phyloP scores from a whole-genome alignment of 805 yeast genomes.

The Kuraishia hungarica region DNA sequence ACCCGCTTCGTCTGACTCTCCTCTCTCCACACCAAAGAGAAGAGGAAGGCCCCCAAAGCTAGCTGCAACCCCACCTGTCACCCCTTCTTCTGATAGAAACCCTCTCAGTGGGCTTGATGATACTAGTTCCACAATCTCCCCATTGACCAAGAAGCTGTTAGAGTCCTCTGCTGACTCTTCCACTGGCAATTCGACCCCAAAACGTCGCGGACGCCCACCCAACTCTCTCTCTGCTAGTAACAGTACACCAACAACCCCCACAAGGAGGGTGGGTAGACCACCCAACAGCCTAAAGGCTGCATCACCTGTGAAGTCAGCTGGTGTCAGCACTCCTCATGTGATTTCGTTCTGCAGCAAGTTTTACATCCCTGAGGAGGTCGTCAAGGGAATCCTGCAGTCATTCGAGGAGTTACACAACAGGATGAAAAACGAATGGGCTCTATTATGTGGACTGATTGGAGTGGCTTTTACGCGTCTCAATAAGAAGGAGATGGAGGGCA shows the following conservation, averaged over 20 bases:
- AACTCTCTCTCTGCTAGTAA: neutral
- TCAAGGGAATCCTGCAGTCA: slow-evolving; percentile 40
- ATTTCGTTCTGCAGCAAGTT: slow-evolving; percentile 49
- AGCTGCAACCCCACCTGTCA: neutral
- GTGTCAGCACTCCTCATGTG: neutral
- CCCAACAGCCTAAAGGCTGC: neutral
- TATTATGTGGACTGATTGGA: slow-evolving; percentile 59
- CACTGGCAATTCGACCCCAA: neutral
- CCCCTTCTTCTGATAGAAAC: neutral
- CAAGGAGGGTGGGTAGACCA: neutral
- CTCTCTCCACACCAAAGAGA: neutral
- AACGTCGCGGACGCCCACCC: neutral
- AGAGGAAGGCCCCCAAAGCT: neutral
- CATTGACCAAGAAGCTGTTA: neutral
- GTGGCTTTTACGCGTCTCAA: slow-evolving; percentile 51
- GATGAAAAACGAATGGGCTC: slow-evolving; percentile 57
- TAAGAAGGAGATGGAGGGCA: slow-evolving; percentile 31
- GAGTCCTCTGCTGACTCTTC: neutral
- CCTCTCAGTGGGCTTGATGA: neutral
- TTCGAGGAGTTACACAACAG: slow-evolving; percentile 42
- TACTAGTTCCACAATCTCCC: neutral
- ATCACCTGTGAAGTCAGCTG: neutral
- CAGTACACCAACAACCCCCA: neutral
- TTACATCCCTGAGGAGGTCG: slow-evolving; percentile 46
- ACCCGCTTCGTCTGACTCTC: neutral